Percentiles rank a stretch among this genome's conserved stretches.
Evolutionary conservation across 352 stramenopile genomes (phyloP).

Genomic region (Peronospora destructor): DNA sequence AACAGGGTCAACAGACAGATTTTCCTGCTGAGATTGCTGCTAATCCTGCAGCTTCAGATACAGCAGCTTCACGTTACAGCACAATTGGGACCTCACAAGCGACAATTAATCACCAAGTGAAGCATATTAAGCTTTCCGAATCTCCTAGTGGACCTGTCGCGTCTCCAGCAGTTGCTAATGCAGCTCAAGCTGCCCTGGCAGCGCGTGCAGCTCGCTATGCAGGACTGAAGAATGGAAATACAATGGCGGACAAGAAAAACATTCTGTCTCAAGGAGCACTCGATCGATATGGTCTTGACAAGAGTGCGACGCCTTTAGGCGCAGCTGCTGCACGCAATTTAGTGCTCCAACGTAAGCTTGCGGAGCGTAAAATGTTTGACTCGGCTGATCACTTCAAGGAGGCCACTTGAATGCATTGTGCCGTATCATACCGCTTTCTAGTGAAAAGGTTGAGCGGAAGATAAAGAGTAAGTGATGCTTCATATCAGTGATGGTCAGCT

Average conservation of each 20-base stretch:
- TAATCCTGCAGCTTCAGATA: slow-evolving; percentile 2
- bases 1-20: slow-evolving; percentile 32
- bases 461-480: slow-evolving; percentile 13
- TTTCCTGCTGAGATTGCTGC: slow-evolving; percentile 19
- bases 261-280: slow-evolving; percentile 10
- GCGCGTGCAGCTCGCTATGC: slow-evolving; percentile 21
- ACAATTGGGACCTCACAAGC: slow-evolving; percentile 11
- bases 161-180: slow-evolving; percentile 18
- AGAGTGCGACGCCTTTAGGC: slow-evolving; percentile 17
- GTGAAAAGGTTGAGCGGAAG: slow-evolving; percentile 1
- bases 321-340: slow-evolving; percentile 54
- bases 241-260: background rate
- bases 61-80: background rate
- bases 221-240: slow-evolving; percentile 11
- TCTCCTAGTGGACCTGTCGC: slow-evolving; percentile 24
- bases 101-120: slow-evolving; percentile 55
- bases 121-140: slow-evolving; percentile 75
- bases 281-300: slow-evolving; percentile 24
- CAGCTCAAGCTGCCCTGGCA: slow-evolving; percentile 21
- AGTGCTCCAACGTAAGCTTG: slow-evolving; percentile 55
- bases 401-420: slow-evolving; percentile 19
- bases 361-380: slow-evolving; percentile 71
- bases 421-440: too few species aligned
- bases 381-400: slow-evolving; percentile 75
- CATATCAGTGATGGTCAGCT: slow-evolving; percentile 3